Conservation (phyloP, 192 early-diverging fungal species). For the Neocallimastix lanati region DNA sequence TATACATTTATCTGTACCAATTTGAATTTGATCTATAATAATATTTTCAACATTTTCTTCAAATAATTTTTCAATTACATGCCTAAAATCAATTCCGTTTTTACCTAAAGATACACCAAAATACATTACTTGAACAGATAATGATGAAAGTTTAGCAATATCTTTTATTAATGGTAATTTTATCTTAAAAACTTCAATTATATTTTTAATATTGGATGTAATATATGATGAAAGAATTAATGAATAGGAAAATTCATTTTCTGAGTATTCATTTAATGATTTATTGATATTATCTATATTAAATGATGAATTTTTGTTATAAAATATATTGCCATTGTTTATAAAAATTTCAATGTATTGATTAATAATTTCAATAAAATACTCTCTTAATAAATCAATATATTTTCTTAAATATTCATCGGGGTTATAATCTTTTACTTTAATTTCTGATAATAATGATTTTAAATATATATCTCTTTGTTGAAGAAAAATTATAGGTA, state of each 20-base stretch:
- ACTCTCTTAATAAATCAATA: constrained; percentile 58
- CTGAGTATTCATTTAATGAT: constrained; percentile 4
- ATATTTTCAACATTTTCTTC: constrained; percentile 37
- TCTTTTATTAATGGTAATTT: constrained; percentile 40
- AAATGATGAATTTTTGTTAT: constrained; percentile 1
- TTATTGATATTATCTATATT: not conserved
- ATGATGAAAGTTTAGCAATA: constrained; percentile 31
- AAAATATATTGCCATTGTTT: constrained; percentile 12
- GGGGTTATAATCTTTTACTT: constrained; percentile 16
- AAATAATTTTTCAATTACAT: constrained; percentile 31
- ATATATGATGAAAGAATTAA: constrained; percentile 46
- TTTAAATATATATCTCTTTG: constrained; percentile 44
- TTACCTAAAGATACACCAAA: constrained; percentile 60
- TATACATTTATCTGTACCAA: constrained; percentile 25
- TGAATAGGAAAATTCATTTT: constrained; percentile 1
- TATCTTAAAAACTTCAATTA: constrained; percentile 14
- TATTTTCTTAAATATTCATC: constrained; percentile 54
- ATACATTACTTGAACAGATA: constrained; percentile 62
- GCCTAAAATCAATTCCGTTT: constrained; percentile 59
- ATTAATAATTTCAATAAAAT: constrained; percentile 61
- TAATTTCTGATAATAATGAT: not conserved
- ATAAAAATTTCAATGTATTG: constrained; percentile 64
- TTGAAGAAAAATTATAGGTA: constrained; percentile 54
- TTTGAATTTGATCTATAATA: constrained; percentile 21
- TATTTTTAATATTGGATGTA: constrained; percentile 17